phyloP scores from a whole-genome alignment of 495 filamentous ascomycete genomes.

The Trichoderma parareesei region DNA sequence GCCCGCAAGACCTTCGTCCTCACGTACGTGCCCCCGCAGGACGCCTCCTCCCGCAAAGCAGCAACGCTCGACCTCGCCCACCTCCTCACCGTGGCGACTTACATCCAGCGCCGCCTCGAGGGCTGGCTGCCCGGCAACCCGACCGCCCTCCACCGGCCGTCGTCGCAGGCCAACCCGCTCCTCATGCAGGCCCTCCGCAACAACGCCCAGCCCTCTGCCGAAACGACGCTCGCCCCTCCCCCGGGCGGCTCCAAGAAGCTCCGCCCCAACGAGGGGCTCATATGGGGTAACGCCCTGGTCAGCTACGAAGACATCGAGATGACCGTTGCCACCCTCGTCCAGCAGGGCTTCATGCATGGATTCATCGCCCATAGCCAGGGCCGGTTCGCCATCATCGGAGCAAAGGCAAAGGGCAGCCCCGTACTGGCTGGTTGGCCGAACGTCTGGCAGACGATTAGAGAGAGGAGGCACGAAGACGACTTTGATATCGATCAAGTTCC shows the following conservation, averaged over 20 bases:
- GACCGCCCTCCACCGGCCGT: conserved; percentile 18
- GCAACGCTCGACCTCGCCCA: conserved; percentile 50
- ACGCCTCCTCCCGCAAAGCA: conserved; percentile 34
- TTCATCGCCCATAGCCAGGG: conserved; percentile 71
- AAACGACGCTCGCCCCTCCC: conserved; percentile 33
- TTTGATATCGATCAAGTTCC: conserved; percentile 29
- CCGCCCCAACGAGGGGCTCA: conserved; percentile 38
- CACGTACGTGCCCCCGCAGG: conserved; percentile 47
- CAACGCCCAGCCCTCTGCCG: conserved; percentile 14
- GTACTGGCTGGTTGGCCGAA: conserved; percentile 38
- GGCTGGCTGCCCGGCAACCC: conserved; percentile 33
- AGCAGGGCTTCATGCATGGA: conserved; percentile 77
- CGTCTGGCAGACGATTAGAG: conserved; percentile 22
- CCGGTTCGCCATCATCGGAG: conserved; percentile 75
- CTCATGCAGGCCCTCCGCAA: conserved; percentile 36
- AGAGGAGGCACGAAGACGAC: conserved; percentile 23
- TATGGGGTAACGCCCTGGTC: conserved; percentile 45
- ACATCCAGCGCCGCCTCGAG: conserved; percentile 44
- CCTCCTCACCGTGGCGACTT: conserved; percentile 42
- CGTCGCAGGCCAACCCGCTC: conserved; percentile 24
- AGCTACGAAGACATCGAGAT: conserved; percentile 65
- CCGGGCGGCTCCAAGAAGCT: conserved; percentile 38
- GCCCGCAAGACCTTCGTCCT: conserved; percentile 62
- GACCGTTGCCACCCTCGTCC: conserved; percentile 65
- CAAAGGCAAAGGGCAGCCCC: conserved; percentile 50